These are phyloP conservation scores for Phaeosphaeriaceae sp. DNA, from an alignment of 2,329 filamentous ascomycete species.

Conservation along the genomic window DNA sequence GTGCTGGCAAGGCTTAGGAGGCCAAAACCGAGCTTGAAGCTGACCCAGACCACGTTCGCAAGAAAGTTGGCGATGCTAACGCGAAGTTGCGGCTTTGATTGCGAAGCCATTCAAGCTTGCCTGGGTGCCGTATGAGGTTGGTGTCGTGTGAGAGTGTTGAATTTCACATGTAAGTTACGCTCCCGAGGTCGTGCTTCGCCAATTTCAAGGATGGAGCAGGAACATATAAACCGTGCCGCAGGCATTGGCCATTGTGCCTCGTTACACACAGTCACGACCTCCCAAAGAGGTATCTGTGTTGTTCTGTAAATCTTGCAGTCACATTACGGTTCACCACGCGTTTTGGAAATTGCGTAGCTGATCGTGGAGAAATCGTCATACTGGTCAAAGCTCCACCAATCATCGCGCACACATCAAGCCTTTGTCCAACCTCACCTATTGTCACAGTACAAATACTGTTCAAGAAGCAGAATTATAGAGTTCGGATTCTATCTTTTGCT, in stretches of 20 bases:
- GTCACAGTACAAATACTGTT: too few relatives aligned
- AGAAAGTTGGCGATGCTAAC: constrained; percentile 13
- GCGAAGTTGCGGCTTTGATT: neutral
- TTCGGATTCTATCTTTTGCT: too few relatives aligned
- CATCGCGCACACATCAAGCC: neutral
- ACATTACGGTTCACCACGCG: neutral
- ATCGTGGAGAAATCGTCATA: constrained; percentile 10
- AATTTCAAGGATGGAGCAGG: neutral
- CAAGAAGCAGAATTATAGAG: too few relatives aligned
- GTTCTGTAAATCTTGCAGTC: too few relatives aligned
- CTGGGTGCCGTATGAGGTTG: neutral
- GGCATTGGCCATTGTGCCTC: neutral
- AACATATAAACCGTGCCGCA: too few relatives aligned
- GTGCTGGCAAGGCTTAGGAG: constrained; percentile 32
- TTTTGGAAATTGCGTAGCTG: constrained; percentile 6
- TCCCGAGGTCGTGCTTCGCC: neutral
- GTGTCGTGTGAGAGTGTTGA: neutral
- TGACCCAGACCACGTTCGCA: constrained; percentile 28
- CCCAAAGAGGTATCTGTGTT: too few relatives aligned
- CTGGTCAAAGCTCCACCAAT: constrained; percentile 14
- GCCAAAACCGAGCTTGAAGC: constrained; percentile 42
- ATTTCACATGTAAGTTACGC: neutral
- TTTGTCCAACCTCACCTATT: neutral
- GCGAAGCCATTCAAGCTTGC: neutral
- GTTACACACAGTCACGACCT: neutral